Percentiles rank a stretch among this genome's conserved stretches.
phyloP scores from a whole-genome alignment of 2,329 filamentous ascomycete species.

The Fonsecaea monophora region DNA sequence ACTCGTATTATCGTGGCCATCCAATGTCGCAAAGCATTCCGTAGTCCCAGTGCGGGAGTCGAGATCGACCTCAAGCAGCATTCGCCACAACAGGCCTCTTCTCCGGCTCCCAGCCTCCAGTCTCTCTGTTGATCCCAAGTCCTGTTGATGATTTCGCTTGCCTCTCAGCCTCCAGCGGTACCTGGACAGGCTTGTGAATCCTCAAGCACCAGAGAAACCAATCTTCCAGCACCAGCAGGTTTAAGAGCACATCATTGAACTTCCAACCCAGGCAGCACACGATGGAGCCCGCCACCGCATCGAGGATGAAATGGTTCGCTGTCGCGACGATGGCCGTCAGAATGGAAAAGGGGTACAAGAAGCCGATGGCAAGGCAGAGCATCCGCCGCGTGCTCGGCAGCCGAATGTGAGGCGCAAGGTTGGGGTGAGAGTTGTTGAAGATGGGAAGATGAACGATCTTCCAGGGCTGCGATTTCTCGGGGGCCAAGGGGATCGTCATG shows the following conservation, averaged over 20 bases:
- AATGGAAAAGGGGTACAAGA: constrained; percentile 70
- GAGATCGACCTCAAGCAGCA: constrained; percentile 8
- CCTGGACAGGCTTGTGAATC: constrained; percentile 66
- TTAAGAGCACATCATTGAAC: constrained; percentile 62
- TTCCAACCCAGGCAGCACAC: constrained; percentile 71
- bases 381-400: constrained; percentile 60
- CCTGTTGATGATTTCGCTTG: background rate
- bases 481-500: constrained; percentile 67
- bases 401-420: constrained; percentile 45
- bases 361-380: constrained; percentile 59
- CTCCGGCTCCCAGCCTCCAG: constrained; percentile 20
- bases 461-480: constrained; percentile 52
- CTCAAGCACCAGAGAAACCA: constrained; percentile 69
- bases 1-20: background rate
- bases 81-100: constrained; percentile 4
- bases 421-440: constrained; percentile 41
- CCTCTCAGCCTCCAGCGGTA: constrained; percentile 10
- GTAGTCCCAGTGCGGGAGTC: background rate
- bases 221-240: constrained; percentile 70
- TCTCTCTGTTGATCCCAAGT: constrained; percentile 14
- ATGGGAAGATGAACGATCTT: constrained; percentile 41
- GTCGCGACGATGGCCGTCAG: constrained; percentile 72
- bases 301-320: constrained; percentile 75
- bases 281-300: constrained; percentile 71
- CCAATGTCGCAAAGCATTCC: background rate